Evolutionary conservation across 176 grass and related monocot species (phyloP).

Genomic region (maize (Zea mays)): Zm-B73-REFERENCE-NAM-5.0 NC_050096.1:252199001-252199500

Average conservation of each 20-base stretch:
- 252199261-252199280: neutral
- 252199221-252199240: neutral
- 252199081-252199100: slow-evolving; percentile 8
- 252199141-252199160: neutral
- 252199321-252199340: slow-evolving; percentile 57
- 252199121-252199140: neutral
- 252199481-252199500: slow-evolving; percentile 89
- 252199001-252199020: neutral
- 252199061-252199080: slow-evolving; percentile 17
- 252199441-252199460: neutral
- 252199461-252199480: slow-evolving; percentile 91
- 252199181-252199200: neutral
- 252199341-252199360: slow-evolving; percentile 92
- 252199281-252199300: neutral
- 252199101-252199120: neutral
- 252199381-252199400: slow-evolving; percentile 76
- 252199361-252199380: slow-evolving; percentile 94
- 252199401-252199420: neutral
- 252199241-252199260: neutral
- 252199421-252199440: neutral
- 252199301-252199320: neutral
- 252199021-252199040: neutral
- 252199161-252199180: neutral
- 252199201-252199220: slow-evolving; percentile 12
- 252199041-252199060: neutral